phyloP scores from a whole-genome alignment of 176 grass and related monocot species.

The Musa itinerans region DNA sequence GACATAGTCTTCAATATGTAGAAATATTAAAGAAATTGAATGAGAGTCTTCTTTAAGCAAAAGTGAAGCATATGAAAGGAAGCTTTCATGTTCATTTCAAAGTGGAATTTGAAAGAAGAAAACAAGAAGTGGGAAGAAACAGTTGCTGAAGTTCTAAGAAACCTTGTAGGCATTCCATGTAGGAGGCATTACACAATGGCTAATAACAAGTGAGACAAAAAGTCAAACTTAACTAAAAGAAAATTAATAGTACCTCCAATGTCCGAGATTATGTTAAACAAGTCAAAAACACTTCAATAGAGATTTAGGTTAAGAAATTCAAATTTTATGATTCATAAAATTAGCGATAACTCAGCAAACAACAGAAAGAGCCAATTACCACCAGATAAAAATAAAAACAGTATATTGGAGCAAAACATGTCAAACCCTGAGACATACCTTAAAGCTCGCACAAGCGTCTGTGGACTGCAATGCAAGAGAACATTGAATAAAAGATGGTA shows the following conservation, averaged over 20 bases:
- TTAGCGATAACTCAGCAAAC: no score
- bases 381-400: slow-evolving; percentile 1
- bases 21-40: no score
- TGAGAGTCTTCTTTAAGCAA: background rate
- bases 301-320: background rate
- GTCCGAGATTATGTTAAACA: background rate
- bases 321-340: no score
- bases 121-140: background rate
- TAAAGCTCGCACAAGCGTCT: slow-evolving; percentile 86
- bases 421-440: slow-evolving; percentile 43
- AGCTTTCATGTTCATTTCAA: background rate
- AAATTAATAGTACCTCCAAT: background rate
- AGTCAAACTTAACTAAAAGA: background rate
- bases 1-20: no score
- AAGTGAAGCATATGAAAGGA: background rate
- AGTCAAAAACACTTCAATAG: background rate
- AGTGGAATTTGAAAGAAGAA: background rate
- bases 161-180: background rate
- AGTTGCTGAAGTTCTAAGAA: background rate
- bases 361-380: background rate
- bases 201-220: background rate
- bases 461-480: slow-evolving; percentile 70
- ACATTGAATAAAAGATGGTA: background rate
- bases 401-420: background rate
- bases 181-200: background rate